Evolutionary conservation across 169 alveolate species (phyloP).

Genomic region (Plasmodium chabaudi): DNA sequence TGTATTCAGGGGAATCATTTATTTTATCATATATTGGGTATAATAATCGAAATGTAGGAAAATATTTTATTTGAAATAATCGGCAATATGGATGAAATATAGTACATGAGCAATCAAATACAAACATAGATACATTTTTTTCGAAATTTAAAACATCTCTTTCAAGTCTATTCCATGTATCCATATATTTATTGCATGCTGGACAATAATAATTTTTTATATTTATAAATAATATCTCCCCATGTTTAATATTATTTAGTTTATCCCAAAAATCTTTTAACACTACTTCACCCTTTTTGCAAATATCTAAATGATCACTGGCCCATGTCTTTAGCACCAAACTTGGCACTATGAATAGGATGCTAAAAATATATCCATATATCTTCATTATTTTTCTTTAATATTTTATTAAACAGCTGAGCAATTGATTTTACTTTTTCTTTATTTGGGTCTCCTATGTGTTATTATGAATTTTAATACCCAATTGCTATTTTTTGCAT

Average conservation of each 20-base stretch:
- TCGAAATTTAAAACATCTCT: conserved; percentile 31
- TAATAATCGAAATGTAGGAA: conserved; percentile 50
- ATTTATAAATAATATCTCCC: conserved; percentile 33
- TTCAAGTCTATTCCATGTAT: conserved; percentile 47
- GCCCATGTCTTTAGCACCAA: background rate
- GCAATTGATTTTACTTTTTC: background rate
- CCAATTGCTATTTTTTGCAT: too few species aligned
- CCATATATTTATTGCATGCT: conserved; percentile 43
- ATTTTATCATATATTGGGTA: conserved; percentile 51
- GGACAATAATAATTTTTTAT: conserved; percentile 63
- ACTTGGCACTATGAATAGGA: background rate
- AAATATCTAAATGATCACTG: conserved; percentile 10
- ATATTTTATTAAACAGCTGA: background rate
- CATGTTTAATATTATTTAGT: conserved; percentile 39
- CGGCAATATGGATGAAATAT: conserved; percentile 44
- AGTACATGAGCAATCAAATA: conserved; percentile 52
- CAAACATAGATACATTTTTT: conserved; percentile 34
- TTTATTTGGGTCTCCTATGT: background rate
- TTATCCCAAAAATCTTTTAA: conserved; percentile 29
- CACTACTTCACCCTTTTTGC: conserved; percentile 44
- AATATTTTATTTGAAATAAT: conserved; percentile 28
- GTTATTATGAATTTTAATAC: background rate
- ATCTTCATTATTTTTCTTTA: background rate
- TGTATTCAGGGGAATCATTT: conserved; percentile 15
- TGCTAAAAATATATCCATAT: background rate